A percentile compares a stretch with the other conserved stretches of the same genome.
These are phyloP conservation scores for Phaffomyces thermotolerans DNA, from an alignment of 805 yeast genomes.

Conservation along the genomic window DNA sequence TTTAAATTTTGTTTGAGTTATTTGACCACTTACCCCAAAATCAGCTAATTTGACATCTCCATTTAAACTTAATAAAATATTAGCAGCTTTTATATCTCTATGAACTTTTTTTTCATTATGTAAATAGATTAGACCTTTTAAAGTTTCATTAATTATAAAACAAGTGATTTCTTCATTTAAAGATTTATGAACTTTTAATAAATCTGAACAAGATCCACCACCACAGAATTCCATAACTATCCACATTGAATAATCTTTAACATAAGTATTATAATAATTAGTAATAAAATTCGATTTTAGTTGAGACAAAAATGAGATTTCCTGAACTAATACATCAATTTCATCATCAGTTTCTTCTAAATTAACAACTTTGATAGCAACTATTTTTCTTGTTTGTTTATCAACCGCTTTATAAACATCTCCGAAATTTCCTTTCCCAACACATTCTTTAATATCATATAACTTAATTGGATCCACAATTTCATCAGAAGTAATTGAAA, in stretches of 20 bases:
- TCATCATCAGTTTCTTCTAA: slow-evolving; percentile 77
- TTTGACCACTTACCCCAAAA: slow-evolving; percentile 88
- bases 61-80: slow-evolving; percentile 60
- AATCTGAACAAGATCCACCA: slow-evolving; percentile 84
- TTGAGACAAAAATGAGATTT: slow-evolving; percentile 66
- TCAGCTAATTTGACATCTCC: slow-evolving; percentile 83
- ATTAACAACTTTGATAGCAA: slow-evolving; percentile 84
- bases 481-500: slow-evolving; percentile 3
- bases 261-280: slow-evolving; percentile 53
- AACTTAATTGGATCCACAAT: slow-evolving; percentile 21
- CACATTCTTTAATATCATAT: slow-evolving; percentile 42
- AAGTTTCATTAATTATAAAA: slow-evolving; percentile 53
- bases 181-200: slow-evolving; percentile 47
- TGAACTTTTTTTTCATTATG: slow-evolving; percentile 75
- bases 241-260: slow-evolving; percentile 67
- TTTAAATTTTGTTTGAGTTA: slow-evolving; percentile 52
- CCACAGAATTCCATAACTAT: slow-evolving; percentile 94
- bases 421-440: slow-evolving; percentile 84
- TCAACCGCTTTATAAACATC: slow-evolving; percentile 64
- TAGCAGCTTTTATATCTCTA: slow-evolving; percentile 87
- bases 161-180: slow-evolving; percentile 56
- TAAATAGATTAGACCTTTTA: slow-evolving; percentile 67
- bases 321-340: slow-evolving; percentile 62
- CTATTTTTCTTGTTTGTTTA: slow-evolving; percentile 32
- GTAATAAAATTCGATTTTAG: slow-evolving; percentile 60